Evolutionary conservation across 148 eudicot genomes (phyloP), one percentile per base, ranked within the genome.

Genomic region (Camellia lanceoleosa): DNA sequence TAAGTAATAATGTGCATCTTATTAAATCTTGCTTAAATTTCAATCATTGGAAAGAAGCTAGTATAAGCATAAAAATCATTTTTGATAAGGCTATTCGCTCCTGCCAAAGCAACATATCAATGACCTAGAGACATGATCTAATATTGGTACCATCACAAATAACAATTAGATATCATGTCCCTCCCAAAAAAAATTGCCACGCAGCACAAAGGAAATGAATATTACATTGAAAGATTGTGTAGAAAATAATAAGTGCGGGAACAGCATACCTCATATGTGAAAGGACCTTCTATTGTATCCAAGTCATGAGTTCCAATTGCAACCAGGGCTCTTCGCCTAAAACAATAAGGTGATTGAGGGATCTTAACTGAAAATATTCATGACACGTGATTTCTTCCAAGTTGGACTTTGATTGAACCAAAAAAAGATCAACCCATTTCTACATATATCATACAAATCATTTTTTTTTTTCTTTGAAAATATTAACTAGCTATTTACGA

Each of bases 261-360:
- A 79, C 10, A 80, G 59, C 63, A 78, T 85, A 96, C 99, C 99
- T 96, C 99, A 74, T 96, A 96, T 20, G 98, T 90, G 80, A 96
- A 96, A 84, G 99, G 99, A 55, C 95, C 97, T 78, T 93, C 84
- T 85, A 96, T 86, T 68, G 94, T 92, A 84, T 96, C 99, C 89
- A 96, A 85, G 82, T 96, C 99, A 87, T 96, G 99, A 77, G 99
- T 96, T 23, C 99, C 99, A 85, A 96, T 96, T 72, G 98, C 99
- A 86, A 96, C 99, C 90, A 96, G 87, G 75, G 98, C 93, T 88
- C 98, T 91, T 82, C 92, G 92, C 86, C 99, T 96, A 70, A 59
- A 86, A 78, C 38, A 83, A 20, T 18, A 69, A 14, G 59, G 73
- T 75, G 74, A 77, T 68, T 14, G 62, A 38, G 83, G 46, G 12